phyloP scores from a whole-genome alignment of 257 asterid genomes.

The Gentiana macrophylla region DNA sequence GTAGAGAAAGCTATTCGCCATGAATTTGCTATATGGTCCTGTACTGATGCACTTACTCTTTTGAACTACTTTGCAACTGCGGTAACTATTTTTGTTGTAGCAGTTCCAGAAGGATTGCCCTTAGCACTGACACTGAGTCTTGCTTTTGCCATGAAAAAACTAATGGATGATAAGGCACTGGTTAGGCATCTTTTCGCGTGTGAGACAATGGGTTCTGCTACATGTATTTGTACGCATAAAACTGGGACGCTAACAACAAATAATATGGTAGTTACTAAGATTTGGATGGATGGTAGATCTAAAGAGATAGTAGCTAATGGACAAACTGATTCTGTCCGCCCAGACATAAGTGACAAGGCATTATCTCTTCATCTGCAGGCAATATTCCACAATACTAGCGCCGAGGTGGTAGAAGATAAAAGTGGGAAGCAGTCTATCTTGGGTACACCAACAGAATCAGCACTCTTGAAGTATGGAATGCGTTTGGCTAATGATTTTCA shows the following conservation, averaged over 20 bases:
- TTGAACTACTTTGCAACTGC: conserved; percentile 89
- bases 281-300: conserved; percentile 51
- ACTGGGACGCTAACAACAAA: conserved; percentile 95
- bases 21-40: conserved; percentile 63
- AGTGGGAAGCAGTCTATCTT: conserved; percentile 54
- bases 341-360: conserved; percentile 39
- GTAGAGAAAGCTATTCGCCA: conserved; percentile 49
- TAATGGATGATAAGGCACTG: conserved; percentile 77
- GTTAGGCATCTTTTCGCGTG: conserved; percentile 93
- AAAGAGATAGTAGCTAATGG: conserved; percentile 34
- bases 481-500: conserved; percentile 66
- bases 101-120: conserved; percentile 97
- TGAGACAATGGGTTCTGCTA: conserved; percentile 99
- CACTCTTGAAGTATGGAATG: conserved; percentile 75
- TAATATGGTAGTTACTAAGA: conserved; percentile 77
- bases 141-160: conserved; percentile 85
- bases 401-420: conserved; percentile 81
- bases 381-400: conserved; percentile 72
- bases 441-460: conserved; percentile 90
- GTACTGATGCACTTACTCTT: conserved; percentile 59
- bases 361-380: conserved; percentile 49
- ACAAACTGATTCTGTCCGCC: conserved; percentile 19
- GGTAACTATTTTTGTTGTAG: conserved; percentile 93
- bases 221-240: conserved; percentile 91
- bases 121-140: conserved; percentile 96